Base-by-base conservation (phyloP, 345 rosid species). In the Draba incana region DNA sequence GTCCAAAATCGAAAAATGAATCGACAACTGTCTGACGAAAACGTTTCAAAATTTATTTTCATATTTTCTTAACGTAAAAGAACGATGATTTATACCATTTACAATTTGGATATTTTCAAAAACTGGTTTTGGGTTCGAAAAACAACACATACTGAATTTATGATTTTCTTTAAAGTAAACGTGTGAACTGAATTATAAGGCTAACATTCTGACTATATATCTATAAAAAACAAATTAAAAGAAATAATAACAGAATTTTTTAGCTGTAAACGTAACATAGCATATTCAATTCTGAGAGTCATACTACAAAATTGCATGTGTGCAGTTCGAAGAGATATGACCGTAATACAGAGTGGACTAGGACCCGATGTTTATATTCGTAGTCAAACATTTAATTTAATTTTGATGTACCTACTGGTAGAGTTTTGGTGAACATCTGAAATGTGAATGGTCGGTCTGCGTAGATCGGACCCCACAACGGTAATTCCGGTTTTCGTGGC, bases 401-500 rank as follows among this genome's bases (percentile, higher is more conserved):
- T 33, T 70, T 52, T 33, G 8, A 28, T 28, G 46, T 52, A 62
- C 41, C 33, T 35, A 24, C 52, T 70, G 68, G 75, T 70, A 62
- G 48, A 62, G 46, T 55, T 62, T 62, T 71, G 69, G 69, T 62
- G 69, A 44, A 54, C 55, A 62, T 62, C 10, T 71, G 69, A 62
- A 62, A 63, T 46, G 64, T 71, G 25, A 62, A 63, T 45, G 75
- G 69, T 55, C 50, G 75, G 75, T 45, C 57, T 62, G 31, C 39
- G 69, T 54, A 45, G 69, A 71, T 42, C 57, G 24, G 27, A 45
- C 69, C 75, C 75, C 69, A 71, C 69, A 10, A 44, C 25, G 55
- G 56, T 24, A 62, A 42, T 10, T 52, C 54, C 46, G n/a, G 75
- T 62, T 39, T 20, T 55, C 47, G 62, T 64, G 68, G 68, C 62